A percentile compares a stretch with the other conserved stretches of the same genome.
Conservation (phyloP, 2,329 filamentous ascomycete genomes). For the Neonectria faginata region DNA sequence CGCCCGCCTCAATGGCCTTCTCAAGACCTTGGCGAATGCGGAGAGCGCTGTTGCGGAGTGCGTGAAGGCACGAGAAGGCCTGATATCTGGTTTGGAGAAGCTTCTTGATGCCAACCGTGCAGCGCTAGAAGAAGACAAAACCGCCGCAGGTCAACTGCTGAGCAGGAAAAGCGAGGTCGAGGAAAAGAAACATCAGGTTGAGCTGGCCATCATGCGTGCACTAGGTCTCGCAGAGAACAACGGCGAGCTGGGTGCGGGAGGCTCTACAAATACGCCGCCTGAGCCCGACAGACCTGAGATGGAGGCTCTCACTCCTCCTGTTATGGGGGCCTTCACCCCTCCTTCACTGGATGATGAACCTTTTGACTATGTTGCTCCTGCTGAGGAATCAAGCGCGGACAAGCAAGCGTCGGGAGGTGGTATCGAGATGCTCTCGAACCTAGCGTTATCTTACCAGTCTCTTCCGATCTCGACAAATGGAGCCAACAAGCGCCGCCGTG, state of each 20-base stretch:
- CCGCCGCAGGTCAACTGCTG: constrained; percentile 71
- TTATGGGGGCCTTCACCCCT: constrained; percentile 59
- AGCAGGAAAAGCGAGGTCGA: constrained; percentile 80
- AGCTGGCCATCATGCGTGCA: constrained; percentile 89
- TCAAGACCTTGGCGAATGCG: constrained; percentile 88
- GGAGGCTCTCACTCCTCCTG: constrained; percentile 87
- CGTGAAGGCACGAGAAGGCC: constrained; percentile 82
- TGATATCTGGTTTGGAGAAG: constrained; percentile 85
- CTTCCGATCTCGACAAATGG: constrained; percentile 63
- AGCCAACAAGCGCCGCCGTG: constrained; percentile 67
- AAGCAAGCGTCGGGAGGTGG: constrained; percentile 44
- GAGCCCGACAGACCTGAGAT: constrained; percentile 82
- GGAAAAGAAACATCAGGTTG: constrained; percentile 86
- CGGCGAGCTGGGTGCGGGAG: constrained; percentile 60
- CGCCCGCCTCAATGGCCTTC: constrained; percentile 86
- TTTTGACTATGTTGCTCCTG: constrained; percentile 35
- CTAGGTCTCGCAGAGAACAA: constrained; percentile 71
- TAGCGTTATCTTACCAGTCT: constrained; percentile 61
- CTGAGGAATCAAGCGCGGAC: constrained; percentile 35
- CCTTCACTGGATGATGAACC: constrained; percentile 37
- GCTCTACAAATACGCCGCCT: constrained; percentile 59
- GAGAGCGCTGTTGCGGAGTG: constrained; percentile 90
- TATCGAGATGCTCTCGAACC: constrained; percentile 55
- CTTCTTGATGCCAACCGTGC: constrained; percentile 79
- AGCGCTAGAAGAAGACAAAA: constrained; percentile 77